Base-by-base conservation (phyloP, 305 asterid species). In the Ajuga reptans region DNA sequence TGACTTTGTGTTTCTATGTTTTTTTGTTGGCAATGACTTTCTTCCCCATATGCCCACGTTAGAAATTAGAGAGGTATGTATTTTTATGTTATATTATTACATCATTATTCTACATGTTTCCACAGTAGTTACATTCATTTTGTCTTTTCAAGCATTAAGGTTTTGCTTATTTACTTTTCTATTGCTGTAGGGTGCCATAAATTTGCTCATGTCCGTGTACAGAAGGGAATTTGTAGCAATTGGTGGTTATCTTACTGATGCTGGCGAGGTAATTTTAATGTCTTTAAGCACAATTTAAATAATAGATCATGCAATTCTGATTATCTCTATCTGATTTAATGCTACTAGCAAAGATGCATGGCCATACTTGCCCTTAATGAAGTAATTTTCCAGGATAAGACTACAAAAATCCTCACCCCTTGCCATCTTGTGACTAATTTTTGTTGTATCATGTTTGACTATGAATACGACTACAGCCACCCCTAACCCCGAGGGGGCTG, bases 21-120 rank as follows among this genome's bases (percentile, higher is more conserved):
- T 94, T 75, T 94, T 94, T 83, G 96, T 91, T 60, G 99, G 99
- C 82, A 94, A 94, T 45, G 99, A 94, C 83, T 94, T 94, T 81
- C 98, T 94, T 77, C 99, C 99, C 56, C 99, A 91, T 75, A 91
- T 94, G 97, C 99, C 98, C 64, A 94, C 96, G 12, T 76, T 94
- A 55, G 98, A 94, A 77, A 94, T 94, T 74, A 89, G 99, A 84
- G 99, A 94, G 99, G 98, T 92, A 84, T 61, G 47, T 74, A n/a
- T n/a, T n/a, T n/a, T n/a, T n/a, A n/a, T n/a, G n/a, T n/a, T n/a
- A n/a, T n/a, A n/a, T n/a, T n/a, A n/a, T n/a, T n/a, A n/a, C n/a
- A 37, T 50, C 64, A 34, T 68, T 51, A 50, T 24, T 64, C 3
- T n/a, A 76, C 68, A 16, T 64, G 46, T 27, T 46, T 34, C 3